Evolutionary conservation across 495 filamentous ascomycete genomes (phyloP), one percentile per base, ranked within the genome.

Genomic region (Aspergillus nanangensis): DNA sequence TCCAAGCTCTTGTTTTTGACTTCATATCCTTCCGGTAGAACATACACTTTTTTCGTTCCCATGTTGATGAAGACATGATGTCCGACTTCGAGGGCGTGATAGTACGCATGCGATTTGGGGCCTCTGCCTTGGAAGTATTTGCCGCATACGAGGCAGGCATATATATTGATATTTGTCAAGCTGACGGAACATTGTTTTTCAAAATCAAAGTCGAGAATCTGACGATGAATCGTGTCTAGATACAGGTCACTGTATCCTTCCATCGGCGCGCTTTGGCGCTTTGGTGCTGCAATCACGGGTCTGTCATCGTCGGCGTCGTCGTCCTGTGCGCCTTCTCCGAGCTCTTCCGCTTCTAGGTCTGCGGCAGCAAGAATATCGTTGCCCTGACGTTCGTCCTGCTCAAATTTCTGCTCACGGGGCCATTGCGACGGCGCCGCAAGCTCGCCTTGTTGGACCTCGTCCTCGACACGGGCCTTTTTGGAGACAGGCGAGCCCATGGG

Each of bases 41-140:
- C 92, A 60, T 94, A 99, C 13, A 96, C 90, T 63, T 86, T 93
- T 65, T 95, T 90, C 17, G 86, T 91, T 51, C 87, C 78, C 80
- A 97, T 94, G 62, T 97, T 99, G 74, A 99, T 87, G 66, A 87
- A 97, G 36, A 96, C 92, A 71, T 99, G 94, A 62, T 99, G 93
- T 45, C 82, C 86, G 45, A 88, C 82, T 50, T 99, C 94, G 20
- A 99, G 82, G 45, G 93, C 89, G 70, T 99, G 93, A 61, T 93
- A 96, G 72, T 99, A 99, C 38, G 94, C 94, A 63, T 96, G 84
- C 37, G 90, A 94, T 53, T 95, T 95, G 10, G 87, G 87, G 1
- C 93, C 93, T 52, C 94, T 80, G 15, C 93, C 93, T 61, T 96
- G 90, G 63, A 86, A 99, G 71, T 97, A 99, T 72, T 93, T 95